These are phyloP conservation scores for Mentha longifolia DNA, from an alignment of 257 asterid genomes.

Conservation along the genomic window DNA sequence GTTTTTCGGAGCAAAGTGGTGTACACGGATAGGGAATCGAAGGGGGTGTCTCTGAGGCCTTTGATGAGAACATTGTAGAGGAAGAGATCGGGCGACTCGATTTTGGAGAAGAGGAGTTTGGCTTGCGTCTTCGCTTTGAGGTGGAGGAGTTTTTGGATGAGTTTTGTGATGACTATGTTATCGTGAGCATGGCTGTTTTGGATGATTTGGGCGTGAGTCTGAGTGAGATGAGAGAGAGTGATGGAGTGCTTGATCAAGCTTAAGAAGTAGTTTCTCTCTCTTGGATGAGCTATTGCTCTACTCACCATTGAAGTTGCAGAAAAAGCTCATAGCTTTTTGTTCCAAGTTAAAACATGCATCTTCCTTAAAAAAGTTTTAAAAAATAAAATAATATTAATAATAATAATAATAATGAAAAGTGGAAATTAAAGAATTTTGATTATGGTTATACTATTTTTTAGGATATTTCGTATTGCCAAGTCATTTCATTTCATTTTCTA, in stretches of 20 bases:
- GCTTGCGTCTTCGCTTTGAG: constrained; percentile 59
- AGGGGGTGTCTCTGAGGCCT: constrained; percentile 58
- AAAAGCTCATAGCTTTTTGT: neutral
- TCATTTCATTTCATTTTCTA: too few relatives aligned
- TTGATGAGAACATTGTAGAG: constrained; percentile 80
- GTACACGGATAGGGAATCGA: constrained; percentile 57
- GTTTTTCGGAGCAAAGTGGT: constrained; percentile 46
- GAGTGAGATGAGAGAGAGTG: constrained; percentile 57
- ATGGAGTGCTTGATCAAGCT: constrained; percentile 51
- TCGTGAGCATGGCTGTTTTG: constrained; percentile 49
- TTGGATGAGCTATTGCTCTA: constrained; percentile 49
- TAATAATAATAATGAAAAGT: too few relatives aligned
- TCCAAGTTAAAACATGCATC: neutral
- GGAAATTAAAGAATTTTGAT: too few relatives aligned
- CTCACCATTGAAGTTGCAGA: constrained; percentile 48
- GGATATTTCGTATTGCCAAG: too few relatives aligned
- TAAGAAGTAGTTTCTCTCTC: constrained; percentile 59
- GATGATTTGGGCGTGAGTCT: constrained; percentile 71
- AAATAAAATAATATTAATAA: too few relatives aligned
- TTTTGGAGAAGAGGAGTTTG: constrained; percentile 57
- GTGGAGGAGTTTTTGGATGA: constrained; percentile 66
- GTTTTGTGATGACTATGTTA: constrained; percentile 62
- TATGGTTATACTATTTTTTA: too few relatives aligned
- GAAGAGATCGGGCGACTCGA: constrained; percentile 66
- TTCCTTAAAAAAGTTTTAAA: too few relatives aligned